Conservation (phyloP, 2,329 filamentous ascomycete genomes). For the Penicillium sp. region DNA sequence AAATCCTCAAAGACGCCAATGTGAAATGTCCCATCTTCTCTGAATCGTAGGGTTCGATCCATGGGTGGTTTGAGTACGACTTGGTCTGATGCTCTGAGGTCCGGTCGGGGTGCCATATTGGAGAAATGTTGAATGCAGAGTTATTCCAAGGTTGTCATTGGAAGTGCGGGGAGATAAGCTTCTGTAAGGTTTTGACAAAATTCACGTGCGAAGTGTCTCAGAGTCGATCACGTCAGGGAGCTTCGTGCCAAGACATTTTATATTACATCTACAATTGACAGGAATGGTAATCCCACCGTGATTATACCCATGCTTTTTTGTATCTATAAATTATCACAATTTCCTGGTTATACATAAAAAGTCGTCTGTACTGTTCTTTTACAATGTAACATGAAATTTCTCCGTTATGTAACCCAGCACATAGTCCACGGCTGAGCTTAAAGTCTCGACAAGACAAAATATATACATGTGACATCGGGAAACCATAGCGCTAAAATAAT, state of each 20-base stretch:
- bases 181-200: background rate
- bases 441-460: background rate
- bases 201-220: background rate
- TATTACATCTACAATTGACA: background rate
- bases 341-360: background rate
- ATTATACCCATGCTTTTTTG: no score
- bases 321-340: background rate
- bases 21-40: conserved; percentile 40
- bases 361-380: background rate
- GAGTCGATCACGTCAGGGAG: background rate
- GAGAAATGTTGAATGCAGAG: background rate
- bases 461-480: background rate
- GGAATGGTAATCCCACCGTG: no score
- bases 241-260: background rate
- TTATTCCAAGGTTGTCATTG: no score
- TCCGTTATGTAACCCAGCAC: background rate
- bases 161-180: background rate
- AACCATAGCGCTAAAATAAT: background rate
- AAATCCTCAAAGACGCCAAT: conserved; percentile 66
- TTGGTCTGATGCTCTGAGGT: background rate
- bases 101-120: conserved; percentile 1
- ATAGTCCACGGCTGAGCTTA: background rate
- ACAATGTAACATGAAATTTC: background rate
- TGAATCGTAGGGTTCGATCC: conserved; percentile 21
- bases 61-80: background rate